Evolutionary conservation across 1,284 basidiomycete species (phyloP).

Genomic region (Trametes polyzona): DNA sequence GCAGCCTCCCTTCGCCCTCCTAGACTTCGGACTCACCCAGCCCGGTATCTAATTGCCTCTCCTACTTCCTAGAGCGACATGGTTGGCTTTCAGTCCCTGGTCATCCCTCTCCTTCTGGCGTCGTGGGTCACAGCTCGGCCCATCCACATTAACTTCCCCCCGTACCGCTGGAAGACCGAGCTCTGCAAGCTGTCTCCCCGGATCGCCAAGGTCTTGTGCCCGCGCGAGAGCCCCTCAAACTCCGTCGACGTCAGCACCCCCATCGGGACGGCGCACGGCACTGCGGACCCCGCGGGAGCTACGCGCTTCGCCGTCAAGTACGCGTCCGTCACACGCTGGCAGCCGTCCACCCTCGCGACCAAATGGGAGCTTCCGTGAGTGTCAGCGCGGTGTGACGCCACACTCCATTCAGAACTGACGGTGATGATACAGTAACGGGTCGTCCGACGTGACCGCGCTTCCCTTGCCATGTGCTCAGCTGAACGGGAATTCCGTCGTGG

Average conservation of each 20-base stretch:
- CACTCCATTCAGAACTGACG: slow-evolving; percentile 4
- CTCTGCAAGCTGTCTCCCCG: slow-evolving; percentile 51
- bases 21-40: slow-evolving; percentile 21
- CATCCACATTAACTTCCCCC: slow-evolving; percentile 35
- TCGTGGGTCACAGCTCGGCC: slow-evolving; percentile 34
- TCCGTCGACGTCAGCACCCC: slow-evolving; percentile 46
- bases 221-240: slow-evolving; percentile 34
- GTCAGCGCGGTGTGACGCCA: background rate
- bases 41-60: slow-evolving; percentile 22
- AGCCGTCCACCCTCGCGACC: slow-evolving; percentile 53
- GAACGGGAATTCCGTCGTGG: slow-evolving; percentile 48
- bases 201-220: slow-evolving; percentile 45
- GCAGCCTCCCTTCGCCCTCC: slow-evolving; percentile 25
- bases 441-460: slow-evolving; percentile 53
- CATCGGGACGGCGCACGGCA: slow-evolving; percentile 60
- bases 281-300: slow-evolving; percentile 49
- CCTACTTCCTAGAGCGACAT: slow-evolving; percentile 35
- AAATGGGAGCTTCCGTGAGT: slow-evolving; percentile 67
- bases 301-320: slow-evolving; percentile 67
- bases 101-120: slow-evolving; percentile 40
- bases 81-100: slow-evolving; percentile 42
- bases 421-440: slow-evolving; percentile 47
- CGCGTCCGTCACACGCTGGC: slow-evolving; percentile 64
- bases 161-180: slow-evolving; percentile 32
- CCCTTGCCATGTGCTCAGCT: slow-evolving; percentile 77